phyloP scores from a whole-genome alignment of 2,329 filamentous ascomycete species.

The Xylaria digitata region DNA sequence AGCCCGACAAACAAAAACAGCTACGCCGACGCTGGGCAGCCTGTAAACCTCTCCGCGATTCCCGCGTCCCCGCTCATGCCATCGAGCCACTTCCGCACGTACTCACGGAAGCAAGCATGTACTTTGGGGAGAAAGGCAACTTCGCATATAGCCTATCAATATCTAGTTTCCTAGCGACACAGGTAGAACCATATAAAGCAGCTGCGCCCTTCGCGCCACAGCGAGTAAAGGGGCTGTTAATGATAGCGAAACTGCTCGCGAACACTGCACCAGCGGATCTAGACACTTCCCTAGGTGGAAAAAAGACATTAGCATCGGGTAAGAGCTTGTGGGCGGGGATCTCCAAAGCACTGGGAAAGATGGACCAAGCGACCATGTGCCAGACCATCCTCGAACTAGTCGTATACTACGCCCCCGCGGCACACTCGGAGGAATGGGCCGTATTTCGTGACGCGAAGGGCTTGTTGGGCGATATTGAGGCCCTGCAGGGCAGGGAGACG shows the following conservation, averaged over 20 bases:
- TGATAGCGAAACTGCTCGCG: constrained; percentile 64
- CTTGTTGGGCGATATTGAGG: constrained; percentile 62
- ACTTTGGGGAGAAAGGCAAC: constrained; percentile 57
- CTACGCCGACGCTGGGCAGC: constrained; percentile 53
- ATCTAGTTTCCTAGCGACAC: constrained; percentile 60
- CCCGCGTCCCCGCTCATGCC: constrained; percentile 60
- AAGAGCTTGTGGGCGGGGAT: constrained; percentile 32
- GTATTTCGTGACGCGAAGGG: constrained; percentile 57
- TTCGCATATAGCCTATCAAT: constrained; percentile 59
- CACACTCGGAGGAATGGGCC: constrained; percentile 60
- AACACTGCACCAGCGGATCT: constrained; percentile 55
- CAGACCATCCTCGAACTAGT: constrained; percentile 65
- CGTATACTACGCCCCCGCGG: constrained; percentile 55
- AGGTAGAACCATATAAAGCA: constrained; percentile 62
- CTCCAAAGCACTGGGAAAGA: constrained; percentile 52
- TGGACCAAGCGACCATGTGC: constrained; percentile 65
- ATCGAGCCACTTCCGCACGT: constrained; percentile 61
- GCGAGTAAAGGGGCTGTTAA: constrained; percentile 63
- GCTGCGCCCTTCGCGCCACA: constrained; percentile 62
- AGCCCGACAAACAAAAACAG: constrained; percentile 38
- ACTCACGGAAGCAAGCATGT: constrained; percentile 58
- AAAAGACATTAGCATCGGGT: constrained; percentile 14
- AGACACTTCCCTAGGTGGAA: constrained; percentile 40
- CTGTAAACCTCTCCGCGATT: constrained; percentile 54
- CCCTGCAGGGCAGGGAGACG: constrained; percentile 58